Evolutionary conservation across 2,329 filamentous ascomycete genomes (phyloP).

Genomic region (Microsporum audouinii): DNA sequence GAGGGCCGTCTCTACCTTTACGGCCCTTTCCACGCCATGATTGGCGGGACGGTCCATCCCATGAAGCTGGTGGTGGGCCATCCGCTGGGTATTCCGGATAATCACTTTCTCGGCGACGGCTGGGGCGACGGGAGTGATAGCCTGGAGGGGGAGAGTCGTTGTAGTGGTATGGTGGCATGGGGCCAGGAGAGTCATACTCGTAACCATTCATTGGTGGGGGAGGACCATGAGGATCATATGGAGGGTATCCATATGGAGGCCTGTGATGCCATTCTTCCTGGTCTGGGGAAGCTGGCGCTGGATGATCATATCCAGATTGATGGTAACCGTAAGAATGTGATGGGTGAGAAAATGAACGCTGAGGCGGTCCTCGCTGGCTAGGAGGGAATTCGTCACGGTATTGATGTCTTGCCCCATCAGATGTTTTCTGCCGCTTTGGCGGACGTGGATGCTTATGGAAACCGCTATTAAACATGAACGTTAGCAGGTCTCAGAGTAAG

Average conservation of each 20-base stretch:
- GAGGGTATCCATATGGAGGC: slow-evolving; percentile 17
- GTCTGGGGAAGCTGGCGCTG: slow-evolving; percentile 11
- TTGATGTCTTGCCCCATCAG: slow-evolving; percentile 7
- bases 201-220: slow-evolving; percentile 16
- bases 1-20: neutral
- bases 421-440: slow-evolving; percentile 20
- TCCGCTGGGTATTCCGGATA: slow-evolving; percentile 8
- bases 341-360: slow-evolving; percentile 16
- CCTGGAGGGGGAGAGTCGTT: slow-evolving; percentile 9
- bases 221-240: slow-evolving; percentile 15
- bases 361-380: slow-evolving; percentile 14
- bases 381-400: slow-evolving; percentile 13
- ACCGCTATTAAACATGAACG: slow-evolving; percentile 11
- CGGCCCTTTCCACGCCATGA: neutral
- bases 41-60: slow-evolving; percentile 3
- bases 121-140: slow-evolving; percentile 11
- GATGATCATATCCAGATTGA: slow-evolving; percentile 12
- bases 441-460: slow-evolving; percentile 15
- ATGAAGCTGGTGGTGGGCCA: slow-evolving; percentile 7
- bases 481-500: neutral
- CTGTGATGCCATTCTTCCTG: slow-evolving; percentile 17
- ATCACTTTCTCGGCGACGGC: slow-evolving; percentile 3
- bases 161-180: slow-evolving; percentile 8
- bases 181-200: slow-evolving; percentile 8
- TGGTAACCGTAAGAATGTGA: slow-evolving; percentile 15